These are phyloP conservation scores for Garcileccinum viscosum DNA, from an alignment of 1,284 basidiomycete species.

Conservation along the genomic window DNA sequence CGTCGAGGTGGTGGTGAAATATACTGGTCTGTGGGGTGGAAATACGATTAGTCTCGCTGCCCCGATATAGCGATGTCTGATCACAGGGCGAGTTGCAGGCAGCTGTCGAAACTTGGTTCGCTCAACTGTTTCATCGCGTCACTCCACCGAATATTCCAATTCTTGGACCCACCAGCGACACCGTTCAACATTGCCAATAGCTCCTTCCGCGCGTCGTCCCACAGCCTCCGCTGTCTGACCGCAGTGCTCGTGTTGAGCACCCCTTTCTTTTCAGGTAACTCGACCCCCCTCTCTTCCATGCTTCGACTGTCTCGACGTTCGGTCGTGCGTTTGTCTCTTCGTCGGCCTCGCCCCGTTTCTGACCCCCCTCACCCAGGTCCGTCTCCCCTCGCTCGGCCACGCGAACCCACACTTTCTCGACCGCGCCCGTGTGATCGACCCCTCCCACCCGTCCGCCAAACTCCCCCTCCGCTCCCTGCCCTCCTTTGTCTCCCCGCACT, in stretches of 20 bases:
- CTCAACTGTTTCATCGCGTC: constrained; percentile 79
- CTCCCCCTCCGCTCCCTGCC: constrained; percentile 22
- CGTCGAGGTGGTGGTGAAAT: constrained; percentile 18
- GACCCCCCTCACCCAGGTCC: constrained; percentile 5
- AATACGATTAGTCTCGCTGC: neutral
- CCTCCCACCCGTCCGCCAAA: constrained; percentile 28
- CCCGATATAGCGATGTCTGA: constrained; percentile 33
- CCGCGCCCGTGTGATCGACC: constrained; percentile 18
- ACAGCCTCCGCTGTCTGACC: constrained; percentile 79
- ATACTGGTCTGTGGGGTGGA: no score
- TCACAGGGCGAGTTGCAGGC: neutral
- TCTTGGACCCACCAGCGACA: constrained; percentile 49
- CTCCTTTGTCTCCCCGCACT: constrained; percentile 24
- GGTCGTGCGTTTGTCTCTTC: constrained; percentile 1
- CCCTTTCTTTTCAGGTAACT: neutral
- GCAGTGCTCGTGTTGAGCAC: constrained; percentile 94
- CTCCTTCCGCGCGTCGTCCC: constrained; percentile 86
- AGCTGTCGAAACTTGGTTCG: constrained; percentile 77
- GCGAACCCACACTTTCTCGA: constrained; percentile 23
- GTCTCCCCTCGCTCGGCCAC: constrained; percentile 16
- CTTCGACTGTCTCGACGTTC: constrained; percentile 15
- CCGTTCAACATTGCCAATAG: constrained; percentile 72
- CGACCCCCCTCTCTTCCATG: constrained; percentile 5
- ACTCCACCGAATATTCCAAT: constrained; percentile 78
- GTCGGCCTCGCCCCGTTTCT: neutral